Evolutionary conservation across 2,329 filamentous ascomycete species (phyloP), one percentile per base, ranked within the genome.

Genomic region (Chalara sp.): DNA sequence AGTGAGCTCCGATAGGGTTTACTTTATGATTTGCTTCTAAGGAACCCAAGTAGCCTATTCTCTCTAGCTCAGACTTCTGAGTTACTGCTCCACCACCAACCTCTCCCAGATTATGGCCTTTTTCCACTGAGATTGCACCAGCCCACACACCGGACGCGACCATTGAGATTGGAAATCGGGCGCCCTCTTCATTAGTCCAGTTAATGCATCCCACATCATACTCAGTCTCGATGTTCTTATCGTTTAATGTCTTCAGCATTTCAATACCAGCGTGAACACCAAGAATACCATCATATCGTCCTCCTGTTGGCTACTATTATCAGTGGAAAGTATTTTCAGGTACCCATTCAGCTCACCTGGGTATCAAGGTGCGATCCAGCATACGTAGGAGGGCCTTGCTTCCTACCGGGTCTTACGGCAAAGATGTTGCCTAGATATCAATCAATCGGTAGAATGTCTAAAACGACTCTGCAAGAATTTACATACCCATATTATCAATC

Each of bases 61-160:
- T 76, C 61, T 86, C 72, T 0, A 93, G 75, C 54, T 90, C 86
- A 0, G 73, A 78, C 59, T 76, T 83, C 75, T 86, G 80, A 8
- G 80, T 86, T 31, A 79, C 78, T 1, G 70, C 74, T 1, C 76
- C 75, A 1, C 77, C 76, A 41, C 79, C 73, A 5, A 89, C 79
- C 65, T 87, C 84, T 41, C 73, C 73, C 5, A 87, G 71, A 37
- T 69, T 72, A 66, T 83, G 81, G 10, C 84, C 86, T 46, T 70
- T 72, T 11, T 83, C 75, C 4, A 87, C 68, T 0, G 83, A 69
- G 6, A 88, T 83, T 0, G 72, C 72, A n/a, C 75, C 85, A 0
- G 86, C 80, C 87, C 87, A 92, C 11, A 91, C 87, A 1, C 85
- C 87, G 0, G 86, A 89, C 0, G 83, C 74, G 30, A 86, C 71